Conservation (phyloP, 352 stramenopile genomes). For the Saprolegnia diclina region DNA sequence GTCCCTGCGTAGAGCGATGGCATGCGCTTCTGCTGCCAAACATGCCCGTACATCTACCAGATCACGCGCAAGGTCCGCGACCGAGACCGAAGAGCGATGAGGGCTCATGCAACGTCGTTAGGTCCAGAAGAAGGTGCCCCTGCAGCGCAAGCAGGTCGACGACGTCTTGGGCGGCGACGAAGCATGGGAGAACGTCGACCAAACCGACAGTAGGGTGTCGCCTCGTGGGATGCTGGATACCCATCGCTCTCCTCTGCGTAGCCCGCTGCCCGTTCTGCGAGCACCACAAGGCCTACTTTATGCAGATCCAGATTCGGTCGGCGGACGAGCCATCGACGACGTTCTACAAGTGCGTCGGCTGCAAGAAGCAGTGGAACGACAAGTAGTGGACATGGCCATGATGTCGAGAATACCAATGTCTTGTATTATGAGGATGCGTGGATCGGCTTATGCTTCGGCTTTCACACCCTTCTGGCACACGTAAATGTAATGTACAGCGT, state of each 20-base stretch:
- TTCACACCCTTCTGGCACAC: slow-evolving; percentile 90
- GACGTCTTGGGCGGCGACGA: slow-evolving; percentile 96
- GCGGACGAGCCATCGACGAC: slow-evolving; percentile 98
- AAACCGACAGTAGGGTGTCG: slow-evolving; percentile 83
- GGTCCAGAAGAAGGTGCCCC: slow-evolving; percentile 81
- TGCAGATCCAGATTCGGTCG: slow-evolving; percentile 99
- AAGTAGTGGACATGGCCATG: slow-evolving; percentile 6
- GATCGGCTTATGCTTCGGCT: slow-evolving; percentile 27
- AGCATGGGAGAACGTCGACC: slow-evolving; percentile 98
- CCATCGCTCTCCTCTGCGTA: slow-evolving; percentile 26
- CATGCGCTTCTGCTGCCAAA: slow-evolving; percentile 88
- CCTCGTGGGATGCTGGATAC: slow-evolving; percentile 10
- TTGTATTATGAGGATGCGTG: not conserved
- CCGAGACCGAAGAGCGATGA: not conserved
- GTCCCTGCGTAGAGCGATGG: slow-evolving; percentile 53
- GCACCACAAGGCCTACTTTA: slow-evolving; percentile 98
- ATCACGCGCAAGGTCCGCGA: slow-evolving; percentile 62
- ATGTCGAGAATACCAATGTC: not conserved
- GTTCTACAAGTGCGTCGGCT: slow-evolving; percentile 99
- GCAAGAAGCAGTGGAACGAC: slow-evolving; percentile 96
- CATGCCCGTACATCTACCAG: slow-evolving; percentile 84
- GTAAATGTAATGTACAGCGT: slow-evolving; percentile 95
- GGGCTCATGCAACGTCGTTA: not conserved
- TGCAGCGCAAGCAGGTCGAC: slow-evolving; percentile 97
- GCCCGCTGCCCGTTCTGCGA: slow-evolving; percentile 93